Base-by-base conservation (phyloP, 257 asterid genomes). In the Salvia miltiorrhiza region DNA sequence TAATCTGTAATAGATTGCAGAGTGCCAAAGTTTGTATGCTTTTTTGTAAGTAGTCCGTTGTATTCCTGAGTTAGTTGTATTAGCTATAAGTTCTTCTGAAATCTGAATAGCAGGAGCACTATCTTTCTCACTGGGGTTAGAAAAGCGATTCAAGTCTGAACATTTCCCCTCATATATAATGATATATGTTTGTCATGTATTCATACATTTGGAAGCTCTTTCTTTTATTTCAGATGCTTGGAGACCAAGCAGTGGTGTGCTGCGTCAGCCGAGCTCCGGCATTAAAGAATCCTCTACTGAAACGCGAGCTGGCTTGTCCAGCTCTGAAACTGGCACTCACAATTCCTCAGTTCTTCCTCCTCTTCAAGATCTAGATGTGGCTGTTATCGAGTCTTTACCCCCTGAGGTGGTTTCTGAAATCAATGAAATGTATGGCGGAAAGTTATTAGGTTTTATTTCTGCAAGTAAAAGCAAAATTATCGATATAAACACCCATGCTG, bases 331-430 rank as follows among this genome's bases (percentile, higher is more conserved):
- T 66, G 69, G 76, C 80, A 45, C 41, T 71, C 54, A 76, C 20
- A 85, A 11, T 55, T 70, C 64, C 39, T 67, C 88, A 58, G 69
- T 72, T 72, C 95, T 86, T 73, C 99, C 99, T 80, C 88, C 88
- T 77, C 79, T 94, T 62, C 80, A 82, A 56, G 97, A 90, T 73
- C 88, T 93, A 64, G 96, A 93, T 77, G 66, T 94, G 68, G 85
- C 84, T 63, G 96, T 94, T 77, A 68, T 94, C 73, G 93, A 86
- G 83, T 80, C 85, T 78, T 96, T 94, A 67, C 99, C 99, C 72
- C 96, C 87, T 56, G 95, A 91, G 60, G 82, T 94, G 64, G 67
- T 91, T 75, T 79, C 96, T 57, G 99, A 93, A 74, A 87, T 94
- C 49, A 85, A 94, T 81, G 82, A 76, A 50, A 78, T 94, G 92